Base-by-base conservation (phyloP, 2,329 filamentous ascomycete species). In the Rhinocladiella similis region DNA sequence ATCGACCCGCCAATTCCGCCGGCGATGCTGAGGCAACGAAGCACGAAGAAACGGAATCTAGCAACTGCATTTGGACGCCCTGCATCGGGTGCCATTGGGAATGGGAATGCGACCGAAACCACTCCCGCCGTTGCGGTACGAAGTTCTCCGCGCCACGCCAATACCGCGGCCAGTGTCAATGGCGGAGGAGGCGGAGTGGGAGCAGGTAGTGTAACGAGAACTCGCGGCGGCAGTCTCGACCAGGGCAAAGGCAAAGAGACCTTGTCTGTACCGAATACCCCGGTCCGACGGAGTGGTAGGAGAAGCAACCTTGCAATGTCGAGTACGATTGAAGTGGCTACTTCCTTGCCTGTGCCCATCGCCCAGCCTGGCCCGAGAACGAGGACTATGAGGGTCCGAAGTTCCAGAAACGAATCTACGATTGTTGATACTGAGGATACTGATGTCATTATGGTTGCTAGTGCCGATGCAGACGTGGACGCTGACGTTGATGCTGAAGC, bases 1-100 rank as follows among this genome's bases (percentile, higher is more conserved):
- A 66, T 66, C 55, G 63, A 63, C 19, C 64, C 64, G 6, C 64
- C 64, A 10, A 66, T 66, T 33, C 64, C 63, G 9, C 36, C 64
- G 5, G 33, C 61, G 12, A 65, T 66, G 64, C 58, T 65, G 6
- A 57, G 62, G n/a, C 47, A 56, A 38, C 57, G 56, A 12, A 61
- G 49, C 57, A 59, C 49, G 1, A 63, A 63, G 59, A 63, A 61
- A 41, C 56, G 63, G 29, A 61, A 36, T 36, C 41, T 46, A 7
- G 36, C 55, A 9, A 39, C 53, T 13, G 62, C 57, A 12, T 64
- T 61, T n/a, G 61, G 59, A 16, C 48, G 38, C 3, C 48, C 46
- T 10, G 6, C 3, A 9, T 12, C 29, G 2, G 29, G 29, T 9
- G 6, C 29, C n/a, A 52, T 57, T 36, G 35, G 42, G 2, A 59